A percentile compares a stretch with the other conserved stretches of the same genome.
Conservation (phyloP, 257 asterid species). For the Nemophila menziesii region DNA sequence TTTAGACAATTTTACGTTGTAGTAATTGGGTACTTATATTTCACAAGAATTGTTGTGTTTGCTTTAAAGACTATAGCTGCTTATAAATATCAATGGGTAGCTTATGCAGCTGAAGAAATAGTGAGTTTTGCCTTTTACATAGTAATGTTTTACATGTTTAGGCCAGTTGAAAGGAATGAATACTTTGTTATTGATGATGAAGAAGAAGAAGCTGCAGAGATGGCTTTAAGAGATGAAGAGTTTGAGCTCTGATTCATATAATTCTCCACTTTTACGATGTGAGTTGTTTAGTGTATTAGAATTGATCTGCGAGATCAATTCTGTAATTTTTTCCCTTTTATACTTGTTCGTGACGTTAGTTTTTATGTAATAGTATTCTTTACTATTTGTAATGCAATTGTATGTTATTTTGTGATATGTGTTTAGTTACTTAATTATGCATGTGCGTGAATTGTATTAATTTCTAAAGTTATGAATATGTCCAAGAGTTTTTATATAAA, state of each 20-base stretch:
- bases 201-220: neutral
- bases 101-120: constrained; percentile 19
- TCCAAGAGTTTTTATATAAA: too few relatives aligned
- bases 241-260: neutral
- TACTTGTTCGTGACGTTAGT: neutral
- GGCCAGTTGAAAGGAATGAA: constrained; percentile 21
- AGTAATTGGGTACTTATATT: constrained; percentile 24
- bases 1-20: constrained; percentile 24
- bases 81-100: constrained; percentile 22
- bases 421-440: too few relatives aligned
- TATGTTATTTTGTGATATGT: neutral
- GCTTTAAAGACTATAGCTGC: constrained; percentile 9
- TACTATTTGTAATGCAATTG: neutral
- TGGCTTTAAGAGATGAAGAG: neutral
- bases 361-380: neutral
- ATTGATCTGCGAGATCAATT: neutral
- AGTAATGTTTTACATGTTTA: constrained; percentile 21
- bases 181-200: constrained; percentile 15
- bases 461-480: too few relatives aligned
- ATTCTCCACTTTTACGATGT: constrained; percentile 1
- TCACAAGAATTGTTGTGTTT: constrained; percentile 26
- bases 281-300: neutral
- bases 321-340: too few relatives aligned
- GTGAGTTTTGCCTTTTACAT: constrained; percentile 25
- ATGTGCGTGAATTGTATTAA: neutral